Percentiles rank a stretch among this genome's conserved stretches.
These are phyloP conservation scores for Climacium dendroides DNA, from an alignment of 225 moss, liverwort and hornwort species.

Conservation along the genomic window DNA sequence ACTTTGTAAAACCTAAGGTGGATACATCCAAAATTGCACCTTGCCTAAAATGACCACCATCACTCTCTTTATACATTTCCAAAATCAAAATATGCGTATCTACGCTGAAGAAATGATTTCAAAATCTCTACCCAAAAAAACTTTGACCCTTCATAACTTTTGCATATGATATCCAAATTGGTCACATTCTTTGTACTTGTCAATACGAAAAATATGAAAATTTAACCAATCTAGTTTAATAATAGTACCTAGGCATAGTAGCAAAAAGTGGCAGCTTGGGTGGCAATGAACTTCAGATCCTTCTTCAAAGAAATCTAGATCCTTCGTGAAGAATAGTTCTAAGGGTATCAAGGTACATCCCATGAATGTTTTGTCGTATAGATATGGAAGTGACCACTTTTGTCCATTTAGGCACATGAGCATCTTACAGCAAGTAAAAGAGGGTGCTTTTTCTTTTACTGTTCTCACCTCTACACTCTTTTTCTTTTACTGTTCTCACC, in stretches of 20 bases:
- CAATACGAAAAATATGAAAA: neutral
- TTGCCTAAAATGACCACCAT: neutral
- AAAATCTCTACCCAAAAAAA: no score
- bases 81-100: neutral
- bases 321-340: neutral
- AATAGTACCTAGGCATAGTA: neutral
- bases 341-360: neutral
- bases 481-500: neutral
- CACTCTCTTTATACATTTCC: no score
- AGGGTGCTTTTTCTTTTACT: neutral
- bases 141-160: neutral
- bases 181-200: neutral
- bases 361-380: neutral
- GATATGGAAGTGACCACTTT: neutral
- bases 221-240: no score
- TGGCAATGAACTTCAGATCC: no score
- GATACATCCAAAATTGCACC: rapidly evolving
- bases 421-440: neutral
- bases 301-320: neutral
- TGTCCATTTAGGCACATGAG: neutral
- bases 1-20: no score
- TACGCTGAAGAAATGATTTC: neutral
- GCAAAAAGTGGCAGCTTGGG: neutral
- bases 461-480: no score
- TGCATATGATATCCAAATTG: neutral